Conservation (phyloP, 129 eudicot species). For the Smallanthus sonchifolius region DNA sequence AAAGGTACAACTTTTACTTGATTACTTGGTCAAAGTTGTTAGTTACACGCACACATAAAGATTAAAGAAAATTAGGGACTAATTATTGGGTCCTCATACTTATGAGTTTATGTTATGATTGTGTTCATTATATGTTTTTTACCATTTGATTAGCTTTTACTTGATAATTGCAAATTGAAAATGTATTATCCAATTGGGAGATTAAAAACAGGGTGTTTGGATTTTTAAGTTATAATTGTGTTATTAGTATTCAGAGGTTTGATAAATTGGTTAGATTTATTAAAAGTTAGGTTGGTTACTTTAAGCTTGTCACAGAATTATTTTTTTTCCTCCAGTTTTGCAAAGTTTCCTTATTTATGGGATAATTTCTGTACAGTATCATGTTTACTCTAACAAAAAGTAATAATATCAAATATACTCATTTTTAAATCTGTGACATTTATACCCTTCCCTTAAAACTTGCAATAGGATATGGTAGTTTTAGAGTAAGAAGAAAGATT, state of each 20-base stretch:
- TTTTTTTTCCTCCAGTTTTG: no score
- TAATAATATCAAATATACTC: no score
- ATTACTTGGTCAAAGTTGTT: conserved; percentile 1
- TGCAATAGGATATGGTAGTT: no score
- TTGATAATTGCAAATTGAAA: background rate
- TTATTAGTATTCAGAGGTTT: background rate
- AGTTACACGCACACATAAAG: background rate
- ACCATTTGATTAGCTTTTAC: background rate
- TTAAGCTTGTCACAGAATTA: no score
- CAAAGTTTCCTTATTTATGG: no score
- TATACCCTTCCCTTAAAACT: background rate
- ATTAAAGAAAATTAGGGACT: conserved; percentile 2
- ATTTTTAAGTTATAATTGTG: background rate
- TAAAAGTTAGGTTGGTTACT: background rate
- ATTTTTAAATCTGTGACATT: background rate
- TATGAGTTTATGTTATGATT: conserved; percentile 1
- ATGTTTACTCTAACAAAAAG: no score
- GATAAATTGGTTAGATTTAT: background rate
- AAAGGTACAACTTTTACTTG: conserved; percentile 53
- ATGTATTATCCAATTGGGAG: background rate
- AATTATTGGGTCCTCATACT: conserved; percentile 26
- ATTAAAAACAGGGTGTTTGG: background rate
- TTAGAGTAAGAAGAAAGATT: no score
- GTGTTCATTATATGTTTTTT: background rate
- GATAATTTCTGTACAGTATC: no score